Base-by-base conservation (phyloP, 2,329 filamentous ascomycete species). In the Pyricularia sp. region DNA sequence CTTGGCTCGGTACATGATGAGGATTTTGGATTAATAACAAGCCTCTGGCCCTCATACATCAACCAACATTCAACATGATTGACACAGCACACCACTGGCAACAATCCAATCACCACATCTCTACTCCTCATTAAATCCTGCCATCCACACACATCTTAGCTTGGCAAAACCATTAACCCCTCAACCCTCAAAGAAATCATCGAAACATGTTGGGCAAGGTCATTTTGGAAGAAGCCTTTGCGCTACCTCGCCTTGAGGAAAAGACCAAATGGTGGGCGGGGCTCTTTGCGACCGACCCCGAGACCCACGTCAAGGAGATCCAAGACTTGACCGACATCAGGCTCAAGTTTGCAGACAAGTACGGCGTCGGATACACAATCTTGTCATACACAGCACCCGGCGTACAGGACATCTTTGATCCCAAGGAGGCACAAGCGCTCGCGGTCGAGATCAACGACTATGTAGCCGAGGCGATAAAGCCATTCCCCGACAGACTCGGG, bases 191-290 rank as follows among this genome's bases (percentile, higher is more conserved):
- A 1, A 14, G 14, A 36, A 36, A 0, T 6, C 10, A 6, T 36
- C 23, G 75, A 4, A 75, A 4, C 28, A 88, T 88, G 85, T 77
- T 83, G 14, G 87, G 87, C 70, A 89, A 90, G 71, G 81, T 89
- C 69, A 84, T 84, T 14, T 79, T 89, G 26, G 87, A 89, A 75
- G 87, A 89, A 77, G 86, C 86, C 17, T 89, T 88, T 71, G 84
- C 83, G 70, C 80, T 88, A 7, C 86, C 88, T 64, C 82, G 86
- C 42, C 81, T 88, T 71, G 80, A 83, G 64, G 85, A 88, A 71
- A 84, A 84, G 76, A 86, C 85, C 5, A 79, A 80, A 72, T 88
- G 86, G 85, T 88, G 86, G 86, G 88, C 87, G 1, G 77, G 79
- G 4, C 76, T 89, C 26, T 90, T 89, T 74, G 82, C 85, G 17